Base-by-base conservation (phyloP, 768 basidiomycete species). In the Xerocomus brunneocitrinus region DNA sequence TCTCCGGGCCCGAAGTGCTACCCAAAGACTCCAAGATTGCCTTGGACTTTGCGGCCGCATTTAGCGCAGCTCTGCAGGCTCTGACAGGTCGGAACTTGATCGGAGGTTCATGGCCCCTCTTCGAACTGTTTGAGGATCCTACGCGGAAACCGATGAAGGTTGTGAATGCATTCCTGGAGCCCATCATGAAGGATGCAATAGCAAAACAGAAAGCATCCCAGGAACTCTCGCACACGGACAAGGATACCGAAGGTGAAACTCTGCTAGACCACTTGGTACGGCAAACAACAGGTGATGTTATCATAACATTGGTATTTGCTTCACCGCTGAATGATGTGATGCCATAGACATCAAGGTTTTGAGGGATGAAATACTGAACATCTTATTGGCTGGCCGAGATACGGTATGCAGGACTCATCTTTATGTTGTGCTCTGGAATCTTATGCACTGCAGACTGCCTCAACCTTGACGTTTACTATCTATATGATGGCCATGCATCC, bases 401-500 rank as follows among this genome's bases (percentile, higher is more conserved):
- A 75, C 76, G 19, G 75, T 75, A 42, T 56, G 65, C 58, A n/a
- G 4, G 1, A 3, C 7, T 36, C 28, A 3, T 34, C 25, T 28
- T 39, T 42, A 14, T 22, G 19, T 13, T 14, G 25, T n/a, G 5
- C 30, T 16, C 22, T 19, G 28, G 25, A 24, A n/a, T 35, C 47
- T 50, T 40, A 58, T 43, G 5, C n/a, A 45, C 30, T 7, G 8
- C 28, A 77, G 78, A 78, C 76, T 22, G 74, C 77, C 8, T 69
- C 69, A 28, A 71, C 71, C 1, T 61, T 81, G 44, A 79, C 73
- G 3, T 78, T 73, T 49, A 67, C 69, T 3, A 58, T 76, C 2
- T 81, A 81, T 62, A 66, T 75, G 57, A 71, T 82, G 35, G 66
- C 77, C 22, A 67, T 73, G 62, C 69, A 81, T 57, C 79, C 78